These are phyloP conservation scores for Cudoniella acicularis DNA, from an alignment of 495 filamentous ascomycete species.

Conservation along the genomic window DNA sequence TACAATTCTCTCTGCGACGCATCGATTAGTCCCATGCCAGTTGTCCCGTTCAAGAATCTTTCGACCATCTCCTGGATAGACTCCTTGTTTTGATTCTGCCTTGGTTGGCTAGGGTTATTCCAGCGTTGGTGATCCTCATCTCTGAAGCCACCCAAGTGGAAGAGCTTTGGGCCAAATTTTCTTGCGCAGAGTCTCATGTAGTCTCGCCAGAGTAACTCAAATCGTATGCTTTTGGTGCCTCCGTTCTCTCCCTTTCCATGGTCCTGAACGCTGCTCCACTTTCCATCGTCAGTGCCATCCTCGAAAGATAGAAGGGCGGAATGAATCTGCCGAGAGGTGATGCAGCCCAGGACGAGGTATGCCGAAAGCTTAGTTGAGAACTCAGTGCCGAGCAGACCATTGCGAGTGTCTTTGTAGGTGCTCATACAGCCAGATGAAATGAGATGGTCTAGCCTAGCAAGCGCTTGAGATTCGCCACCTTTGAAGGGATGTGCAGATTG, in stretches of 20 bases:
- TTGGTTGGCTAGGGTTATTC: constrained; percentile 29
- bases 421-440: constrained; percentile 52
- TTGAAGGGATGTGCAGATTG: constrained; percentile 59
- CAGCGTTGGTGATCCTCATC: constrained; percentile 36
- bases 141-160: constrained; percentile 56
- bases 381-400: constrained; percentile 61
- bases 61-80: constrained; percentile 31
- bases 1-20: constrained; percentile 65
- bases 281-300: constrained; percentile 30
- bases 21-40: constrained; percentile 67
- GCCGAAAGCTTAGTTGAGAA: constrained; percentile 69
- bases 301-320: constrained; percentile 58
- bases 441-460: constrained; percentile 52
- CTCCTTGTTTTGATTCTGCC: constrained; percentile 20
- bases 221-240: constrained; percentile 62
- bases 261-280: constrained; percentile 13
- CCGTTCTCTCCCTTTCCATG: constrained; percentile 64
- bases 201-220: constrained; percentile 72
- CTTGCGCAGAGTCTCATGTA: constrained; percentile 68
- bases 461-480: constrained; percentile 59
- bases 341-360: constrained; percentile 62
- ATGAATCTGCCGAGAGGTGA: constrained; percentile 66
- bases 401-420: constrained; percentile 62
- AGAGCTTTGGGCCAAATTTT: constrained; percentile 60
- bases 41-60: constrained; percentile 57